Conservation (phyloP, 306 rosid species). For the Corylus heterophylla region DNA sequence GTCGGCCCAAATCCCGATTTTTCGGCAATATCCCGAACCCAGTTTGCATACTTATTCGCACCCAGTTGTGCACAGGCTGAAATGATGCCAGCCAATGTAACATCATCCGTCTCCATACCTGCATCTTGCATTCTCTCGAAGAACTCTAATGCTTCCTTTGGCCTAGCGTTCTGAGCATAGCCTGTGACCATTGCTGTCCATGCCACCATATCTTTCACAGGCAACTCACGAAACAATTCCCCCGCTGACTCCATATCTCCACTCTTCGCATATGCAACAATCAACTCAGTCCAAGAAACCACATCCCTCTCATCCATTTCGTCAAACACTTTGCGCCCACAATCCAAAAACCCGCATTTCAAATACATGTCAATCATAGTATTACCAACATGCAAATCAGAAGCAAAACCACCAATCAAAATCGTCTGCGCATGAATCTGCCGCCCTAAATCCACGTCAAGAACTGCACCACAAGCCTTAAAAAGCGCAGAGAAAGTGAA, state of each 20-base stretch:
- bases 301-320: constrained; percentile 80
- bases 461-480: constrained; percentile 45
- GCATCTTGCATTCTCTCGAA: constrained; percentile 45
- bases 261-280: constrained; percentile 57
- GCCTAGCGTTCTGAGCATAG: constrained; percentile 74
- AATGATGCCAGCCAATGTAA: constrained; percentile 63
- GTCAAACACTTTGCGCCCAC: constrained; percentile 68
- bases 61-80: constrained; percentile 88
- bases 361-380: constrained; percentile 72
- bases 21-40: constrained; percentile 66
- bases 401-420: constrained; percentile 61
- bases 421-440: constrained; percentile 75
- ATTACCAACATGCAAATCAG: constrained; percentile 70
- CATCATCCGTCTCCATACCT: constrained; percentile 57
- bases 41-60: constrained; percentile 46
- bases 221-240: constrained; percentile 61
- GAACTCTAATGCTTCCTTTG: constrained; percentile 57
- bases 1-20: constrained; percentile 45
- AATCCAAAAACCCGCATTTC: constrained; percentile 50
- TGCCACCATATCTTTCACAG: constrained; percentile 69
- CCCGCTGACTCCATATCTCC: constrained; percentile 64
- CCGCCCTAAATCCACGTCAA: constrained; percentile 42
- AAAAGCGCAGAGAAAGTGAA: constrained; percentile 80
- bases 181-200: constrained; percentile 90
- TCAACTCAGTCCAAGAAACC: constrained; percentile 77